Base-by-base conservation (phyloP, 179 eudicot genomes). In the Corrigiola litoralis region DNA sequence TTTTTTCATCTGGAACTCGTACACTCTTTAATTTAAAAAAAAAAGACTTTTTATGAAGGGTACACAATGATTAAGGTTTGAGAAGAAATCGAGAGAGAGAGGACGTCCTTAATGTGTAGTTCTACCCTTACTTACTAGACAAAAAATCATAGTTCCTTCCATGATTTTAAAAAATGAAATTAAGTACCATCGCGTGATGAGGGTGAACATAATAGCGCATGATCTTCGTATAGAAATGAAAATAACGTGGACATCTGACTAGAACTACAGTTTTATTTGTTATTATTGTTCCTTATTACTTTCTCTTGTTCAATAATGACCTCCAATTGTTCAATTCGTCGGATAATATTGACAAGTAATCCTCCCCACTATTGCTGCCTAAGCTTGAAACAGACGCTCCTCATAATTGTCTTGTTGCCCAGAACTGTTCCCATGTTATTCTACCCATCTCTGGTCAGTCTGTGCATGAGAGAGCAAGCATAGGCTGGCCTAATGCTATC, bases 331-430 rank as follows among this genome's bases (percentile, higher is more conserved):
- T 53, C 16, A 53, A n/a, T n/a, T 53, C 37, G 32, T 6, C 31
- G 21, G 32, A 32, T n/a, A 53, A 53, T 29, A 29, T 20, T 34
- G 44, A 34, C 62, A 23, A 20, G 23, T 29, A 28, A 49, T 16
- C 9, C 17, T n/a, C 58, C 20, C 21, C 58, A 29, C 7, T 53
- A 14, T 53, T 55, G 56, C 44, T 48, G 53, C 33, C 60, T 41
- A 45, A 41, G 11, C 41, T 25, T 42, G 29, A 40, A 66, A 66
- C 76, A 72, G 18, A 72, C 76, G 76, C 76, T 72, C 76, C 76
- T 51, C 6, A 33, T 42, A 29, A 18, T 59, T 72, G 76, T 66
- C 71, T 48, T 66, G 56, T 58, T 72, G 36, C 66, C 36, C 50
- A 40, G 47, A 11, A 49, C 47, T 44, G n/a, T 41, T 29, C 63